These are phyloP conservation scores for Cordyceps tenuipes DNA, from an alignment of 2,329 filamentous ascomycete genomes.

Conservation along the genomic window DNA sequence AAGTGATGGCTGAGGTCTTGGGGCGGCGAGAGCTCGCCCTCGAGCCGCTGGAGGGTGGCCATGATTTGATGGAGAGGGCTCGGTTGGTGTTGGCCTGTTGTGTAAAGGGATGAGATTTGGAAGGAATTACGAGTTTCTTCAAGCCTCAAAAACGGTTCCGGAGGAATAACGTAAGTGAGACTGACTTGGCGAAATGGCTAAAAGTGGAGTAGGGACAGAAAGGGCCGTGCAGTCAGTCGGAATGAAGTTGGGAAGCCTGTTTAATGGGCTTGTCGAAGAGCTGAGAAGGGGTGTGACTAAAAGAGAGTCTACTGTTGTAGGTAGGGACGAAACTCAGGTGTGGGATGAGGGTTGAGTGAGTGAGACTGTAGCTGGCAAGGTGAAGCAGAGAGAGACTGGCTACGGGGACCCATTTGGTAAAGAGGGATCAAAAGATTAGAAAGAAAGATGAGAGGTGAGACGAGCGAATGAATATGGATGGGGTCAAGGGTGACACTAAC, in stretches of 20 bases:
- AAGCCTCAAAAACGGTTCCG: neutral
- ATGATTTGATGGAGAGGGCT: neutral
- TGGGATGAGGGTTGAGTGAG: neutral
- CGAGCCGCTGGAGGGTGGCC: neutral
- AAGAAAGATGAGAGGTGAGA: neutral
- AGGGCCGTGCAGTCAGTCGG: neutral
- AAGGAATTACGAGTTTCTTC: neutral
- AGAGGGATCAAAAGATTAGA: neutral
- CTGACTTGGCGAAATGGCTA: neutral
- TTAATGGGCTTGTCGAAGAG: neutral
- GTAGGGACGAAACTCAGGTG: no score
- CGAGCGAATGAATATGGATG: slow-evolving; percentile 1
- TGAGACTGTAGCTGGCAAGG: neutral
- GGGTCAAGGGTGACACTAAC: slow-evolving; percentile 3
- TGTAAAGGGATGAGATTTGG: neutral
- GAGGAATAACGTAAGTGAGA: neutral
- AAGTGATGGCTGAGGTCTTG: slow-evolving; percentile 73
- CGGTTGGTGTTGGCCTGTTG: no score
- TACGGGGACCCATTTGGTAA: slow-evolving; percentile 1
- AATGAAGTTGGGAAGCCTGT: neutral
- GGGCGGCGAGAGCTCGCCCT: slow-evolving; percentile 32
- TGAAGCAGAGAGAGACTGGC: neutral
- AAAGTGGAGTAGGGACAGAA: slow-evolving; percentile 2
- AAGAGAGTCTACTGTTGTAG: neutral
- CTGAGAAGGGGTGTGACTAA: neutral